These are phyloP conservation scores for Arthrinium puccinioides DNA, from an alignment of 2,329 filamentous ascomycete species.

Conservation along the genomic window DNA sequence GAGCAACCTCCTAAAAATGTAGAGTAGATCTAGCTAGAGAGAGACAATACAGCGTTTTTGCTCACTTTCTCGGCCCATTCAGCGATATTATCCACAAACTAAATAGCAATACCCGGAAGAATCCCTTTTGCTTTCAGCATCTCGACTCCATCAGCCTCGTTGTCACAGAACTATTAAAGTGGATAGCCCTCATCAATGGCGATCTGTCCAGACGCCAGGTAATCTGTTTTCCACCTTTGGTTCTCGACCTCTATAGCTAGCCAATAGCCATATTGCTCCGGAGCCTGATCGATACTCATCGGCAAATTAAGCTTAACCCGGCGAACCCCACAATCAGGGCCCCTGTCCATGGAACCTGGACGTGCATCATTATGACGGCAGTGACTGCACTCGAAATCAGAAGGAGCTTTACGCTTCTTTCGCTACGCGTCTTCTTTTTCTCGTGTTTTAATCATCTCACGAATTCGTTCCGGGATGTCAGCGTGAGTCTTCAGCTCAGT, in stretches of 20 bases:
- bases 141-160: no score
- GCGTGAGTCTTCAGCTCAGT: background rate
- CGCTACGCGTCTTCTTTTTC: background rate
- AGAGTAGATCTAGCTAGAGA: no score
- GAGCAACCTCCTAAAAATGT: constrained; percentile 1
- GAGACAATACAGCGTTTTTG: no score
- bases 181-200: no score
- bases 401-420: background rate
- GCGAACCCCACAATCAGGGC: background rate
- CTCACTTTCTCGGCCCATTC: no score
- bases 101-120: no score
- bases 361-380: background rate
- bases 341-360: background rate
- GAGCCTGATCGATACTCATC: background rate
- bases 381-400: background rate
- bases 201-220: background rate
- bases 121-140: no score
- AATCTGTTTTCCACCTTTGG: background rate
- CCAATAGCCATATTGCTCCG: background rate
- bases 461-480: background rate
- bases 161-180: background rate
- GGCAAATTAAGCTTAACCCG: background rate
- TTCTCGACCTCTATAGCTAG: background rate
- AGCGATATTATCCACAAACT: no score
- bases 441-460: background rate